Evolutionary conservation across 176 grass and related monocot genomes (phyloP), one percentile per base, ranked within the genome.

Genomic region (Rhynchospora breviuscula): DNA sequence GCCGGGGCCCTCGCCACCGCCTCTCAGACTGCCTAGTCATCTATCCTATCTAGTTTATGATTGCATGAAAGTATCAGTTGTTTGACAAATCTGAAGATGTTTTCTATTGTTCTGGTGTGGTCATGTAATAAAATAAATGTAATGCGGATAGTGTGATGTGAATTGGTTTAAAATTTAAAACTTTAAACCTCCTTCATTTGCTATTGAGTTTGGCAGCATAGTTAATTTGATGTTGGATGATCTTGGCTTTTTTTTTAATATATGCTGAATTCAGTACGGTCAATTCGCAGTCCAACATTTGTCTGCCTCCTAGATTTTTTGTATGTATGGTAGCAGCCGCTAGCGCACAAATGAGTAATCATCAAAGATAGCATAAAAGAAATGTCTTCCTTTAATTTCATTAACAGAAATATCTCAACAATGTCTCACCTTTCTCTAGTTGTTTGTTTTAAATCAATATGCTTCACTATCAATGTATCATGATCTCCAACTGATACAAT

Each of bases 1-100:
- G 91, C 89, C 10, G 91, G 94, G 56, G 94, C 91, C 9, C 85
- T 93, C 51, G 46, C 89, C 3, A 62, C 83, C 48, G 72, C 85
- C 66, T 9, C 77, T 72, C 80, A 68, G n/a, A 10, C 80, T 66
- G 80, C 80, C 60, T 82, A 82, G 60, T 67, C 53, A 53, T 67
- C 8, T 53, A 17, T 22, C n/a, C 19, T n/a, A n/a, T 61, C 73
- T 49, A 77, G 73, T 77, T 40, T 52, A 52, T 15, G 72, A 13
- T 56, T 31, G 13, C 21, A 77, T 77, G 45, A n/a, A 2, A 22
- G 44, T 23, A 21, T 25, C 23, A 48, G 64, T 73, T 48, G 10
- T 52, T 21, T 51, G 46, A 47, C 11, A 23, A 40, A 52, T 25
- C 19, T 51, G 25, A 17, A 77, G 72, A 26, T 25, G 18, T 17